Percentiles rank a stretch among this genome's conserved stretches.
Conservation (phyloP, 1,284 basidiomycete species). For the Ustilago sp. region DNA sequence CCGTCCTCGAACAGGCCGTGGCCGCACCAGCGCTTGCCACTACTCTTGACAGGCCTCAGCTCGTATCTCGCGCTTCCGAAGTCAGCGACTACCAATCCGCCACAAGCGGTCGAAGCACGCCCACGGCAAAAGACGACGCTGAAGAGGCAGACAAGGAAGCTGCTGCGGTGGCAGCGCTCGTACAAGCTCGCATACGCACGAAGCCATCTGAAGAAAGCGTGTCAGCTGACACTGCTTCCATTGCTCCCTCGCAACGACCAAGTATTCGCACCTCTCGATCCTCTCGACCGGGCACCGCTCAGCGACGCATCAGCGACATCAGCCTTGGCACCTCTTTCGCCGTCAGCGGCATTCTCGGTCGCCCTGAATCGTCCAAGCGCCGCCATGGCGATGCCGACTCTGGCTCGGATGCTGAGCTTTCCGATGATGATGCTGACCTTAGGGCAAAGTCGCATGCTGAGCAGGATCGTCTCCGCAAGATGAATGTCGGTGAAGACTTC, state of each 20-base stretch:
- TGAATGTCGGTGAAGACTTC: conserved; percentile 67
- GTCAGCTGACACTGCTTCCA: conserved; percentile 17
- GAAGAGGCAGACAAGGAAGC: conserved; percentile 22
- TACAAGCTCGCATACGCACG: conserved; percentile 7
- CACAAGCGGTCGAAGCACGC: conserved; percentile 42
- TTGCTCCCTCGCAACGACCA: conserved; percentile 29
- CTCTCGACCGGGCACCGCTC: conserved; percentile 42
- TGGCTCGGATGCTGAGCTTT: conserved; percentile 45
- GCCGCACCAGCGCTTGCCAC: conserved; percentile 8
- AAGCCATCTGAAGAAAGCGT: conserved; percentile 8
- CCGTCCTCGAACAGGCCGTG: conserved; percentile 7
- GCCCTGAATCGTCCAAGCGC: conserved; percentile 17
- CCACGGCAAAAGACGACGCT: conserved; percentile 10
- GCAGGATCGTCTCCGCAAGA: conserved; percentile 59
- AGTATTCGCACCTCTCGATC: conserved; percentile 33
- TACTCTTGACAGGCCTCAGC: conserved; percentile 14
- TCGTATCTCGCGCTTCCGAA: conserved; percentile 33
- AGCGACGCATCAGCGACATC: conserved; percentile 55
- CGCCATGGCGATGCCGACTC: conserved; percentile 45
- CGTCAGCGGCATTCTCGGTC: conserved; percentile 51
- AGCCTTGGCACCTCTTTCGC: conserved; percentile 60
- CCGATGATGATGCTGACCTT: conserved; percentile 59
- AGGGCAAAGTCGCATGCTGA: conserved; percentile 54
- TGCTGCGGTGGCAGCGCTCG: conserved; percentile 16
- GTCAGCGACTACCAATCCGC: conserved; percentile 47